Conservation (phyloP, 257 asterid species). For the Solanum habrochaites region DNA sequence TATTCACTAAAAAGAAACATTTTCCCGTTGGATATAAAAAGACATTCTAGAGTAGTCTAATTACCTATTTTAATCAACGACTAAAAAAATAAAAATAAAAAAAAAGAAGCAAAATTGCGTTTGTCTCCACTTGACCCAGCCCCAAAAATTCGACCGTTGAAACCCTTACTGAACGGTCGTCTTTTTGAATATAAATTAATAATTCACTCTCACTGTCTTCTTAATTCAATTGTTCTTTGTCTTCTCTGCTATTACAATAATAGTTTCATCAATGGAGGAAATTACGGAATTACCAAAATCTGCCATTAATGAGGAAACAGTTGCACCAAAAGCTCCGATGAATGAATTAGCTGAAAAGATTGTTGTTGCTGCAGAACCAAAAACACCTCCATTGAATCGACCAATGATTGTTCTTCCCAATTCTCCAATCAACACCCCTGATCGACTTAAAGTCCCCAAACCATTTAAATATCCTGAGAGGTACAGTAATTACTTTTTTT, state of each 20-base stretch:
- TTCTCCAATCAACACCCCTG: conserved; percentile 21
- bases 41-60: neutral
- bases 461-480: conserved; percentile 59
- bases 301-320: neutral
- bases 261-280: neutral
- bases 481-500: conserved; percentile 5
- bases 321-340: neutral
- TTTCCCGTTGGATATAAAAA: neutral
- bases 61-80: neutral
- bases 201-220: neutral
- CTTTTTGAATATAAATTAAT: neutral
- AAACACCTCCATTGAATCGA: neutral
- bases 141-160: conserved; percentile 19
- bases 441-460: conserved; percentile 52
- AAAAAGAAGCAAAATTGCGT: neutral
- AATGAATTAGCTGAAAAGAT: neutral
- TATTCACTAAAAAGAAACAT: neutral
- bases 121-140: neutral
- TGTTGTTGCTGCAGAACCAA: neutral
- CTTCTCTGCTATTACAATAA: neutral
- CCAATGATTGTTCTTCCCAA: neutral
- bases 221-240: neutral
- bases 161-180: conserved; percentile 11
- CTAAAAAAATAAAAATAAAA: too few species aligned
- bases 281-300: neutral